Base-by-base conservation (phyloP, 1,139 yeast genomes). In the Scheffersomyces cryptocercus region DNA sequence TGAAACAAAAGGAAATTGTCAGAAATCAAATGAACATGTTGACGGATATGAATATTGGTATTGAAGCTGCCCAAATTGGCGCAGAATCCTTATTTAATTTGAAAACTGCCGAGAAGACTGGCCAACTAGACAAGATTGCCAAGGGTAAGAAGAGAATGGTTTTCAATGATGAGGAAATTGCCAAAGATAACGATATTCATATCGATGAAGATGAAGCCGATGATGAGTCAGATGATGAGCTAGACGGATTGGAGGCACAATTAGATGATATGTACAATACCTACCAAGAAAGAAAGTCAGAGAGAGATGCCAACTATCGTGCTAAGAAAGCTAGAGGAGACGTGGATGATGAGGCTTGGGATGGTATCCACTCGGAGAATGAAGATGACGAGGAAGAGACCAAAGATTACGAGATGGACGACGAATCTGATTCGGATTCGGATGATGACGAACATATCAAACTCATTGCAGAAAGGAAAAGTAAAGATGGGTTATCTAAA, bases 21-120 rank as follows among this genome's bases (percentile, higher is more conserved):
- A 81, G 98, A 68, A 85, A 90, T 86, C 98, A 93, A 68, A 86
- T 93, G 95, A 89, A 88, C 62, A 91, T 93, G 97, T 74, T 88
- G 48, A 88, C 97, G 3, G 97, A 95, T 58, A 82, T 81, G 75
- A 96, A 89, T 58, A 84, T 93, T 52, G 98, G 98, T 76, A 75
- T 89, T 38, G 99, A 93, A 63, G 97, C 96, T 14, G 93, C 89
- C n/a, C 80, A 79, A 43, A 69, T 79, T 44, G 96, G 95, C 41
- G 77, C 86, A 37, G 95, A 88, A 46, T 79, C 95, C 0, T 70
- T 91, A 48, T 93, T 93, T 70, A 88, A 85, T 59, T 75, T 93
- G 61, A 85, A 84, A 58, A 68, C 80, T 14, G 97, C 97, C 2
- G 89, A 88, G 63, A 87, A 85, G 62, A 84, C 96, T 2, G 97